These are phyloP conservation scores for Planoprotostelium fungivorum DNA, from an alignment of 78 protist genomes.

Conservation along the genomic window DNA sequence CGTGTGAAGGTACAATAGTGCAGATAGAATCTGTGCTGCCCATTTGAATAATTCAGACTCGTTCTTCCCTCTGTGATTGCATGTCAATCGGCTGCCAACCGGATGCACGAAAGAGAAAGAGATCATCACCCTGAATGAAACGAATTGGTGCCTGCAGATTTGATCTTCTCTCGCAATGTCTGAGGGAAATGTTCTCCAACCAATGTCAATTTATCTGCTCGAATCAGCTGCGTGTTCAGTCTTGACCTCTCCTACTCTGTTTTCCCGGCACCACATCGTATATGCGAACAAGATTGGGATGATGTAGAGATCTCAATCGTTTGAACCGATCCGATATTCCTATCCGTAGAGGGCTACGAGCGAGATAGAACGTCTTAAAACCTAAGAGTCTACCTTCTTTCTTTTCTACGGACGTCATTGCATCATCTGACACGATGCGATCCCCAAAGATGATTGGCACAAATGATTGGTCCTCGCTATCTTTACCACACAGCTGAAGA, in stretches of 20 bases:
- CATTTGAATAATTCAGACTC: background rate
- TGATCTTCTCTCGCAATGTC: background rate
- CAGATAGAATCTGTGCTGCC: background rate
- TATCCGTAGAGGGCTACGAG: background rate
- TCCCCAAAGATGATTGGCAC: too few relatives aligned
- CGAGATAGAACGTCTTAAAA: background rate
- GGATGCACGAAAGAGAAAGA: background rate
- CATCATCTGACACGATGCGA: too few relatives aligned
- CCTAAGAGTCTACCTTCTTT: background rate
- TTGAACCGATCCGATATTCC: background rate
- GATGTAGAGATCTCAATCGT: background rate
- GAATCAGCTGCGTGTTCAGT: too few relatives aligned
- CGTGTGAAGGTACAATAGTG: background rate
- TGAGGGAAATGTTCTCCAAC: background rate
- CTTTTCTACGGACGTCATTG: too few relatives aligned
- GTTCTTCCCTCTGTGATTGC: background rate
- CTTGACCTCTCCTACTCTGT: background rate
- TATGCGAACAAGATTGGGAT: background rate
- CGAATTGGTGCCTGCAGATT: background rate
- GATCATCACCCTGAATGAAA: background rate
- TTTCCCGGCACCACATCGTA: background rate
- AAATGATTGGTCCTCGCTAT: too few relatives aligned
- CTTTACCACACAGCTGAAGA: too few relatives aligned
- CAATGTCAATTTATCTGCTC: background rate
- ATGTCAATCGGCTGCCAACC: too few relatives aligned